Evolutionary conservation across 176 grass and related monocot species (phyloP).

Genomic region (Oryza coarctata): DNA sequence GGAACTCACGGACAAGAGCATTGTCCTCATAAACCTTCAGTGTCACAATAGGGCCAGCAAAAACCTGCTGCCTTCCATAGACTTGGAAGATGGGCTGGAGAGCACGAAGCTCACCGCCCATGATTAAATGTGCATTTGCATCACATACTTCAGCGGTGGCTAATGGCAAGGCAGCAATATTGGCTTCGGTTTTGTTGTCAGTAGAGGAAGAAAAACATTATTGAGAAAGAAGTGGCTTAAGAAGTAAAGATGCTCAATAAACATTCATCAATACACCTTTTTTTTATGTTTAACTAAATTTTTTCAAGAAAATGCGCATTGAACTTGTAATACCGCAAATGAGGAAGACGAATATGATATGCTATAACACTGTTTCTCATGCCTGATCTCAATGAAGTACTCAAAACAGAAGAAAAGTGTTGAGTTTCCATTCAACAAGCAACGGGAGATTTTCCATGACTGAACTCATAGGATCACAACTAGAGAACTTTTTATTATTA

Average conservation of each 20-base stretch:
- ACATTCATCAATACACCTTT: background rate
- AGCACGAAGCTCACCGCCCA: constrained; percentile 63
- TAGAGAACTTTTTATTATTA: background rate
- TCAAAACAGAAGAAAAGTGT: background rate
- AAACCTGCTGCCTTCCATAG: constrained; percentile 70
- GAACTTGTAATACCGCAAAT: background rate
- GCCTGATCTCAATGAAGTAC: too few species aligned
- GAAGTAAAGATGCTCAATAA: background rate
- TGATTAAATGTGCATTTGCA: constrained; percentile 60
- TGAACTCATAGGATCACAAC: background rate
- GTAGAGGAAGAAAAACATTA: background rate
- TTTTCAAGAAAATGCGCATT: background rate
- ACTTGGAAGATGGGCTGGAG: constrained; percentile 79
- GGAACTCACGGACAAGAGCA: constrained; percentile 71
- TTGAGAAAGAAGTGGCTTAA: background rate
- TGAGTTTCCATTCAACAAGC: background rate
- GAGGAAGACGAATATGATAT: background rate
- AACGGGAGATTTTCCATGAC: background rate
- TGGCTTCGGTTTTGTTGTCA: background rate
- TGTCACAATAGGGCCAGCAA: constrained; percentile 71
- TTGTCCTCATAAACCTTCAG: constrained; percentile 95
- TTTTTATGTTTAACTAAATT: background rate
- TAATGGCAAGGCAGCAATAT: constrained; percentile 62
- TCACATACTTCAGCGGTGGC: constrained; percentile 87
- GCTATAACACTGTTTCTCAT: background rate